Evolutionary conservation across 1,284 basidiomycete species (phyloP).

Genomic region (Xerocomus minutiporus): DNA sequence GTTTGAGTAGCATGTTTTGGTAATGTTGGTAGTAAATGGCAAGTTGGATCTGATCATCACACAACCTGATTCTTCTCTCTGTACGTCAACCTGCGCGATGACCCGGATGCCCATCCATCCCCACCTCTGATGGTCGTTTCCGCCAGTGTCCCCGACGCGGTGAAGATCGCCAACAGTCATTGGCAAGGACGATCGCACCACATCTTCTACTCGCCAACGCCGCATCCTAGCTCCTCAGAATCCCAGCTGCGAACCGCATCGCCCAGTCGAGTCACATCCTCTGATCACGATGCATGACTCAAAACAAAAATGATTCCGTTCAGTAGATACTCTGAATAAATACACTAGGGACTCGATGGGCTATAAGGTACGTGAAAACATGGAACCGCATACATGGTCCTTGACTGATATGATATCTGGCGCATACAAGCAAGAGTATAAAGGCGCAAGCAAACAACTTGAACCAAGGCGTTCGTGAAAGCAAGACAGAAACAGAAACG

Average conservation of each 20-base stretch:
- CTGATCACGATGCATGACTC: constrained; percentile 5
- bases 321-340: constrained; percentile 8
- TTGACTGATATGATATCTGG: constrained; percentile 19
- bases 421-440: constrained; percentile 6
- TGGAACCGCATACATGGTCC: constrained; percentile 7
- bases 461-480: neutral
- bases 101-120: neutral
- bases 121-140: neutral
- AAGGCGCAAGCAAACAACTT: neutral
- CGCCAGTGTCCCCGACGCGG: neutral
- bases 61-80: neutral
- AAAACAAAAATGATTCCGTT: neutral
- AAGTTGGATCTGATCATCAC: neutral
- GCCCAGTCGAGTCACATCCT: constrained; percentile 1
- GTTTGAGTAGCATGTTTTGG: neutral
- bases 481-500: neutral
- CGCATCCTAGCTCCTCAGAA: neutral
- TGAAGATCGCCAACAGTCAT: neutral
- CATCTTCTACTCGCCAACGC: neutral
- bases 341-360: constrained; percentile 11
- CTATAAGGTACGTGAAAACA: constrained; percentile 14
- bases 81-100: neutral
- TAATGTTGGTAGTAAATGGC: neutral
- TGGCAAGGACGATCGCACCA: neutral
- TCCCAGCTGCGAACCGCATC: neutral